phyloP scores from a whole-genome alignment of 1,284 basidiomycete species.

The Vanrija humicola region DNA sequence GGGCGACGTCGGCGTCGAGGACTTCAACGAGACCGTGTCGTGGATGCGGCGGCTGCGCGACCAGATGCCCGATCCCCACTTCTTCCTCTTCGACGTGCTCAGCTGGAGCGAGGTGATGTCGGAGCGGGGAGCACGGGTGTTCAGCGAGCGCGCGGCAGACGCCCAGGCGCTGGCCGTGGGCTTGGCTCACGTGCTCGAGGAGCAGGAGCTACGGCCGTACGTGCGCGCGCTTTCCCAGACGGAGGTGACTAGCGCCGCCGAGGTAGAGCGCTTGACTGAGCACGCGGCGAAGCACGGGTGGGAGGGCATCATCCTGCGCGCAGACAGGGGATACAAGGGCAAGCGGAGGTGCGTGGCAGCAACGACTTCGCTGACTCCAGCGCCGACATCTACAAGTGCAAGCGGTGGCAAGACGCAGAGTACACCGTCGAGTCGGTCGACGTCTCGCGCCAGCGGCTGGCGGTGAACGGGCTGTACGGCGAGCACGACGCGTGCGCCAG shows the following conservation, averaged over 20 bases:
- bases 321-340: conserved; percentile 40
- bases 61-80: conserved; percentile 15
- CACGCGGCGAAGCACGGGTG: conserved; percentile 38
- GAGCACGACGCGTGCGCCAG: conserved; percentile 34
- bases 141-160: conserved; percentile 22
- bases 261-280: conserved; percentile 37
- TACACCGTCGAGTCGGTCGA: conserved; percentile 33
- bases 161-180: conserved; percentile 1
- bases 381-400: conserved; percentile 43
- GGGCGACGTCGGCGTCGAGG: conserved; percentile 34
- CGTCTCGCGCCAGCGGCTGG: conserved; percentile 30
- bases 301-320: conserved; percentile 45
- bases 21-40: conserved; percentile 39
- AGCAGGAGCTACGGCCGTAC: conserved; percentile 6
- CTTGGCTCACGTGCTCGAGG: neutral
- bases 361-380: conserved; percentile 10
- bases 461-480: conserved; percentile 33
- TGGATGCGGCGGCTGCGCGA: conserved; percentile 7
- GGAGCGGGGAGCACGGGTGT: conserved; percentile 12
- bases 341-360: conserved; percentile 31
- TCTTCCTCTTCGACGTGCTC: conserved; percentile 42
- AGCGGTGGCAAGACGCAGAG: conserved; percentile 46
- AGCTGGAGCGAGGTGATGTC: conserved; percentile 26
- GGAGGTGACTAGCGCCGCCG: conserved; percentile 12
- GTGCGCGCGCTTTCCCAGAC: conserved; percentile 32